Evolutionary conservation across 805 yeast genomes (phyloP), one percentile per base, ranked within the genome.

Genomic region (Wickerhamomyces kurtzmanii): DNA sequence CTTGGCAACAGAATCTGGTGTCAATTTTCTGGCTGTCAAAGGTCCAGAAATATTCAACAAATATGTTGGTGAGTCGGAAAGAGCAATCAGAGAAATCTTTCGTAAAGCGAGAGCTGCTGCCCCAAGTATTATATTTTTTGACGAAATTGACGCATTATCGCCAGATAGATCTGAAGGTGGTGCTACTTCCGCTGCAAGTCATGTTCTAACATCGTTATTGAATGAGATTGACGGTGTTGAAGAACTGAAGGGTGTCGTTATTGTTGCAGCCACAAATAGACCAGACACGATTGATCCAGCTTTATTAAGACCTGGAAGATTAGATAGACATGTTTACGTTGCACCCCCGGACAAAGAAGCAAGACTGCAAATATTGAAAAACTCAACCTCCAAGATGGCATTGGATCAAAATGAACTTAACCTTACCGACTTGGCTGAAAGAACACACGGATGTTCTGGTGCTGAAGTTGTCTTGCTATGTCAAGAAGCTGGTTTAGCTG

Each of bases 221-320:
- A 91, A 89, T 46, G 99, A 91, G 53, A 82, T 91, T 42, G 99
- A 91, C 50, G 99, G 99, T 47, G 89, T 91, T 12, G 99, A 91
- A 52, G 94, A 87, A 35, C 58, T 91, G 40, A 82, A 80, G 28
- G 96, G 95, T 3, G 98, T 91, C 5, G 83, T 86, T 3, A 78
- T 91, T 8, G 79, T 91, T 17, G 98, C 96, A 2, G 98, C 98
- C 8, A 91, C 99, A 0, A 91, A 91, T 50, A 65, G 95, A 43
- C 99, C 99, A 0, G 86, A 85, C 26, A 80, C 81, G 15, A 85
- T 91, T 24, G 98, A 91, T 47, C 69, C 95, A 1, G 98, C 98
- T 0, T 59, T 91, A 31, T 60, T 91, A 47, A 72, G 99, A 45
- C 98, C 99, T 0, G 99, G 99, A 1, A 70, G 99, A 49, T 62